A percentile compares a stretch with the other conserved stretches of the same genome.
phyloP scores from a whole-genome alignment of 768 basidiomycete genomes.

The Macrolepiota fuliginosa region DNA sequence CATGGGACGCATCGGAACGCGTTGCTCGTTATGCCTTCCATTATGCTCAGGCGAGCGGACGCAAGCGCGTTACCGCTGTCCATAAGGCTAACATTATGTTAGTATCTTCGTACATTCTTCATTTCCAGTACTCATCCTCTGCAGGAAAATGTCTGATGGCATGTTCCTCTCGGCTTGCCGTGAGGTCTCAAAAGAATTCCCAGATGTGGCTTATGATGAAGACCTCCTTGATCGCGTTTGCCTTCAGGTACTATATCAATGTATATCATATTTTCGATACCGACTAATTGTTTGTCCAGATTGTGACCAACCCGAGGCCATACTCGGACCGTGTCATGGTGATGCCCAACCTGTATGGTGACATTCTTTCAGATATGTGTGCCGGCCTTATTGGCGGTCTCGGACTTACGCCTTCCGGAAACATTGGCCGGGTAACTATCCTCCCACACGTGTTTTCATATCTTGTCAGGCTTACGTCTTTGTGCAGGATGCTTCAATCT shows the following conservation, averaged over 20 bases:
- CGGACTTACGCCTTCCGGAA: constrained; percentile 95
- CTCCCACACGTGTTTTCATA: not conserved
- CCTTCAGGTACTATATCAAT: constrained; percentile 59
- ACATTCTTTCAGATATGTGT: constrained; percentile 97
- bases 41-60: constrained; percentile 85
- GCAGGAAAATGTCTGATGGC: constrained; percentile 99
- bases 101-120: constrained; percentile 23
- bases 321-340: constrained; percentile 99
- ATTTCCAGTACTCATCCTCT: constrained; percentile 2
- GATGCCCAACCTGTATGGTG: constrained; percentile 97
- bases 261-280: not conserved
- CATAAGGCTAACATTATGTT: constrained; percentile 99
- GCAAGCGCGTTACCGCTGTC: constrained; percentile 94
- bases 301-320: constrained; percentile 91
- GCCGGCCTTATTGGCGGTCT: constrained; percentile 98
- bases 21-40: constrained; percentile 99
- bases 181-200: constrained; percentile 94
- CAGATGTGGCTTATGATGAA: constrained; percentile 91
- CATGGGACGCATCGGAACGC: constrained; percentile 97
- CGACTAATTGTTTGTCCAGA: constrained; percentile 34
- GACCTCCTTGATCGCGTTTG: constrained; percentile 97
- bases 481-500: constrained; percentile 91
- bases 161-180: constrained; percentile 99
- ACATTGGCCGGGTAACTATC: constrained; percentile 82
- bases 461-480: constrained; percentile 13